Evolutionary conservation across 2,329 filamentous ascomycete genomes (phyloP).

Genomic region (Coniochaeta sp.): DNA sequence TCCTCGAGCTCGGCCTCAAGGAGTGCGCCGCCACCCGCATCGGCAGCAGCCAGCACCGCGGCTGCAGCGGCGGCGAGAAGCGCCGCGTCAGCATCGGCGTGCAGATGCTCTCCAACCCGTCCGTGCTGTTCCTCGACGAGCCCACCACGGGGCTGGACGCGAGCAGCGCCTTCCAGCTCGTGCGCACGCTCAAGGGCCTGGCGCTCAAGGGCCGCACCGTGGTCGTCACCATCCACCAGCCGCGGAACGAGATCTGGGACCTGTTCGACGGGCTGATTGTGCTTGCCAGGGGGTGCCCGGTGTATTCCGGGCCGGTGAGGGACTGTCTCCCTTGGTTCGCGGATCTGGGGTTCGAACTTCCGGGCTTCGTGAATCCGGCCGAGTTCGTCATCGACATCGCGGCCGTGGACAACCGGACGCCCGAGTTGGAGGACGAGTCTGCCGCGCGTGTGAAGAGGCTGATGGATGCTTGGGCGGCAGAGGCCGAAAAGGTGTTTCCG

Average conservation of each 20-base stretch:
- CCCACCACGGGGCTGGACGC: conserved; percentile 74
- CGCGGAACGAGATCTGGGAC: conserved; percentile 72
- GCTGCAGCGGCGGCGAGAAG: conserved; percentile 75
- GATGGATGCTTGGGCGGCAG: conserved; percentile 49
- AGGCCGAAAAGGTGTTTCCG: conserved; percentile 17
- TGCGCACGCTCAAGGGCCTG: conserved; percentile 61
- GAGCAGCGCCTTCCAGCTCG: conserved; percentile 67
- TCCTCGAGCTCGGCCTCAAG: conserved; percentile 67
- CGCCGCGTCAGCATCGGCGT: conserved; percentile 70
- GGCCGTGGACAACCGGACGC: conserved; percentile 64
- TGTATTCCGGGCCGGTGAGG: conserved; percentile 56
- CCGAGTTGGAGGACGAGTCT: conserved; percentile 56
- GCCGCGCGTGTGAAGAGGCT: conserved; percentile 53
- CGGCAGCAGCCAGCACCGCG: conserved; percentile 63
- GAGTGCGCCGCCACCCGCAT: conserved; percentile 71
- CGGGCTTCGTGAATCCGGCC: conserved; percentile 69
- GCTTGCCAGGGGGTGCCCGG: conserved; percentile 57
- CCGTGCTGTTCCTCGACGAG: conserved; percentile 70
- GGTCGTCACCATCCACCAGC: conserved; percentile 70
- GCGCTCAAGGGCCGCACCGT: conserved; percentile 63
- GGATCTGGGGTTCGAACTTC: conserved; percentile 50
- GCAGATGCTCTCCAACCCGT: conserved; percentile 72
- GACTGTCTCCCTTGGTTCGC: conserved; percentile 60
- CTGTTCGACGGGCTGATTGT: conserved; percentile 68
- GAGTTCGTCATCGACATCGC: conserved; percentile 70